Percentiles rank a stretch among this genome's conserved stretches.
phyloP scores from a whole-genome alignment of 2,329 filamentous ascomycete genomes.

The Clarireedia paspali region DNA sequence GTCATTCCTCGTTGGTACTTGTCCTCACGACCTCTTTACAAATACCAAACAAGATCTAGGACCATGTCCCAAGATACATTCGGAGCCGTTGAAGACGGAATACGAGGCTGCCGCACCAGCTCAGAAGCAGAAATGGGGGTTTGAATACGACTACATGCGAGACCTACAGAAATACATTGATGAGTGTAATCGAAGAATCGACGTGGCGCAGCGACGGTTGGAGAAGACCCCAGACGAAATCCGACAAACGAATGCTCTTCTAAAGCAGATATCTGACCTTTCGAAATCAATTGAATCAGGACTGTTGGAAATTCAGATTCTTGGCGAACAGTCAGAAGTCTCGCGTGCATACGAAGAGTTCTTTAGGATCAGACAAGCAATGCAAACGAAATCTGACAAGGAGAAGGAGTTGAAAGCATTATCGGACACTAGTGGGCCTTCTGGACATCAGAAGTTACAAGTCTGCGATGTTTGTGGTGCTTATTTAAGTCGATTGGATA shows the following conservation, averaged over 20 bases:
- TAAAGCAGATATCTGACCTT: slow-evolving; percentile 81
- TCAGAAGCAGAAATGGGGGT: slow-evolving; percentile 61
- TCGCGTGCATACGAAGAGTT: slow-evolving; percentile 79
- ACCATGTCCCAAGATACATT: slow-evolving; percentile 80
- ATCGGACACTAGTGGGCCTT: slow-evolving; percentile 85
- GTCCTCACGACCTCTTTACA: slow-evolving; percentile 97
- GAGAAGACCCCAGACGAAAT: slow-evolving; percentile 99
- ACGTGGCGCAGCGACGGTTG: slow-evolving; percentile 76
- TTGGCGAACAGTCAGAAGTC: slow-evolving; percentile 76
- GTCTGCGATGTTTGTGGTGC: slow-evolving; percentile 98
- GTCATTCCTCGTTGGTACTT: slow-evolving; percentile 87
- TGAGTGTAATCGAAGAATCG: slow-evolving; percentile 91
- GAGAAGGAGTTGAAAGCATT: slow-evolving; percentile 86
- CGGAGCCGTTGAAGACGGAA: slow-evolving; percentile 79
- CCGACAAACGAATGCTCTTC: slow-evolving; percentile 80
- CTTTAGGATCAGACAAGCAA: slow-evolving; percentile 74
- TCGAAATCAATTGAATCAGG: slow-evolving; percentile 71
- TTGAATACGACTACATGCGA: slow-evolving; percentile 94
- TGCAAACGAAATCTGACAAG: slow-evolving; percentile 71
- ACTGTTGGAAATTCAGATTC: slow-evolving; percentile 75
- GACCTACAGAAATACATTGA: slow-evolving; percentile 96
- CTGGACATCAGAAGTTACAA: slow-evolving; percentile 94
- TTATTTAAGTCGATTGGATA: slow-evolving; percentile 86
- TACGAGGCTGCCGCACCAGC: slow-evolving; percentile 70
- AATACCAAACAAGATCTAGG: slow-evolving; percentile 98